These are phyloP conservation scores for Santalum album DNA, from an alignment of 164 flowering plant species.

Conservation along the genomic window DNA sequence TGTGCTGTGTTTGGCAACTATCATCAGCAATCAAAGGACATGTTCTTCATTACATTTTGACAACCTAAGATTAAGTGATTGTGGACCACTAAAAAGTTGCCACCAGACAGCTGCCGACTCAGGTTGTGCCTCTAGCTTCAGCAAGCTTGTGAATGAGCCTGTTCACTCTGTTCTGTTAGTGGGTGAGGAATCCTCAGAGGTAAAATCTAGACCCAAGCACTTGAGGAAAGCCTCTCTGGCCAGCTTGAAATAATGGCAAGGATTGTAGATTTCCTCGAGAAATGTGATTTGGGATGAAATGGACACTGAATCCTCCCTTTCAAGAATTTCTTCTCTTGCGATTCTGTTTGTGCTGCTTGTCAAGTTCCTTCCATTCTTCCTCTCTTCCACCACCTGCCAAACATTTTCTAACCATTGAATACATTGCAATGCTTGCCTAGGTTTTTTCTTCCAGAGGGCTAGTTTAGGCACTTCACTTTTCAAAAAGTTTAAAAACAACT, in stretches of 20 bases:
- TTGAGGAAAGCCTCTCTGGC: slow-evolving; percentile 10
- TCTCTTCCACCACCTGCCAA: not conserved
- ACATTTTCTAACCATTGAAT: not conserved
- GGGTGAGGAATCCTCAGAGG: slow-evolving; percentile 6
- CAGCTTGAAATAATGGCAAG: slow-evolving; percentile 9
- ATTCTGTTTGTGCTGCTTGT: not conserved
- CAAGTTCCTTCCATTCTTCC: not conserved
- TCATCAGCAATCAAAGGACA: too few species aligned
- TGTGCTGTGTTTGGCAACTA: too few species aligned
- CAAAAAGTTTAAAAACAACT: too few species aligned
- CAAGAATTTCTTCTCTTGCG: not conserved
- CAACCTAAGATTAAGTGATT: too few species aligned
- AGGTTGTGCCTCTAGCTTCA: too few species aligned
- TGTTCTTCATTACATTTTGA: too few species aligned
- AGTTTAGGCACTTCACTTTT: too few species aligned
- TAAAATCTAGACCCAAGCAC: slow-evolving; percentile 15
- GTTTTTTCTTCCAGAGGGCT: too few species aligned
- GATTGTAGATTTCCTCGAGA: not conserved
- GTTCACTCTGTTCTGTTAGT: not conserved
- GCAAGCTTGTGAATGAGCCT: not conserved
- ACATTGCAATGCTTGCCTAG: too few species aligned
- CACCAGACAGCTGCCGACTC: too few species aligned
- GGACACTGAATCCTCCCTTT: not conserved
- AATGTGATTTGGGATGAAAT: not conserved
- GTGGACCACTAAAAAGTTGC: too few species aligned